Conservation (phyloP, 306 rosid genomes). For the Vigna mungo region DNA sequence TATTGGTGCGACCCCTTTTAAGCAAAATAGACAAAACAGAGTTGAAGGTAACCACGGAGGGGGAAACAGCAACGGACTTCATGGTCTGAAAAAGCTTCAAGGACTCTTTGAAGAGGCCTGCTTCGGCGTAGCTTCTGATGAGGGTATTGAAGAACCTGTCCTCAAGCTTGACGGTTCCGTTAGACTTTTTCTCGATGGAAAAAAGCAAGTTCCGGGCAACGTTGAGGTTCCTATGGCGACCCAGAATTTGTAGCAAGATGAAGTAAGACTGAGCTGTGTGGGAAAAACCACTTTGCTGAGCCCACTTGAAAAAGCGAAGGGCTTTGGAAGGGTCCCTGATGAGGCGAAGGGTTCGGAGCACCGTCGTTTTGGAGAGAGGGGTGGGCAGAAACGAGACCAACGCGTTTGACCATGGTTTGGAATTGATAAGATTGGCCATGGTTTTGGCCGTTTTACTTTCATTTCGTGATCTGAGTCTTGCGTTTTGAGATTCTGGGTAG, state of each 20-base stretch:
- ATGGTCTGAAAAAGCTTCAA: constrained; percentile 64
- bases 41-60: constrained; percentile 72
- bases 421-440: constrained; percentile 62
- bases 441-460: constrained; percentile 57
- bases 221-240: constrained; percentile 66
- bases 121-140: constrained; percentile 69
- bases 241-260: constrained; percentile 62
- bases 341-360: constrained; percentile 67
- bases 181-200: constrained; percentile 69
- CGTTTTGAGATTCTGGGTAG: constrained; percentile 31
- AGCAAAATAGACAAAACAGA: constrained; percentile 66
- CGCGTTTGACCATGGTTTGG: constrained; percentile 59
- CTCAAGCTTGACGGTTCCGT: constrained; percentile 68
- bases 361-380: constrained; percentile 65
- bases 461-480: constrained; percentile 48
- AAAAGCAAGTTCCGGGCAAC: constrained; percentile 75
- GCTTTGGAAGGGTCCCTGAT: constrained; percentile 61
- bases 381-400: constrained; percentile 57
- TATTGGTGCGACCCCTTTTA: constrained; percentile 66
- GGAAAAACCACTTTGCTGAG: constrained; percentile 60
- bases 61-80: constrained; percentile 69
- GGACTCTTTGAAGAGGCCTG: constrained; percentile 81
- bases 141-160: constrained; percentile 79
- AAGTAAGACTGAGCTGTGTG: constrained; percentile 66
- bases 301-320: constrained; percentile 71